Base-by-base conservation (phyloP, 129 eudicot species). In the Escallonia rubra region DNA sequence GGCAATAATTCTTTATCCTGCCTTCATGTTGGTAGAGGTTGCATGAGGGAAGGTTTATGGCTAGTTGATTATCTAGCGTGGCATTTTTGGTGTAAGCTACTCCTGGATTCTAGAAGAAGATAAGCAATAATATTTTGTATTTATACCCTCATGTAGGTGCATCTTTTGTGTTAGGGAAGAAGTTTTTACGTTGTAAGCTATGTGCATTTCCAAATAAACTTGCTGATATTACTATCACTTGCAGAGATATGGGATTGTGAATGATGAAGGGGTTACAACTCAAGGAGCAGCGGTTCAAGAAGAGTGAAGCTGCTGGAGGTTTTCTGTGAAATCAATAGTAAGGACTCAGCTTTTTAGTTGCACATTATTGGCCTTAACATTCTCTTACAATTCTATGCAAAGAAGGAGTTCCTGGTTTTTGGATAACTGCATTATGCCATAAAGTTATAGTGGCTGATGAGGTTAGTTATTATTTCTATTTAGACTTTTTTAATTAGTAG, bases 401-500 rank as follows among this genome's bases (percentile, higher is more conserved):
- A 52, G 44, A 91, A 80, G 98, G 98, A 10, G 94, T 91, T 47
- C 97, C 97, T 11, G 74, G 79, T 52, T 91, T 91, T 64, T 91
- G 98, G 96, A 76, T 91, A 9, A 79, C 72, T 48, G 96, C 96
- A 59, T 76, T 91, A 87, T 85, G 81, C 71, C 79, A 79, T 60
- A 81, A 85, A 69, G 98, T 85, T 16, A 66, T 91, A 49, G 54
- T 88, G 72, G 85, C 80, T 2, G 89, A 85, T 47, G 96, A 88
- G 97, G 97, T 85, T 2, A 39, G 65, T 16, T 49, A 12, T 3
- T 38, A 6, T 54, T 54, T 11, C 8, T 43, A 10, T 42, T 49
- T 63, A n/a, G 23, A 5, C 69, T 7, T 34, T 54, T 54, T 54
- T 54, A 4, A 2, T 38, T 56, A 11, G 10, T 40, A n/a, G 0